phyloP scores from a whole-genome alignment of 345 rosid genomes.

The Citrus australasica region DNA sequence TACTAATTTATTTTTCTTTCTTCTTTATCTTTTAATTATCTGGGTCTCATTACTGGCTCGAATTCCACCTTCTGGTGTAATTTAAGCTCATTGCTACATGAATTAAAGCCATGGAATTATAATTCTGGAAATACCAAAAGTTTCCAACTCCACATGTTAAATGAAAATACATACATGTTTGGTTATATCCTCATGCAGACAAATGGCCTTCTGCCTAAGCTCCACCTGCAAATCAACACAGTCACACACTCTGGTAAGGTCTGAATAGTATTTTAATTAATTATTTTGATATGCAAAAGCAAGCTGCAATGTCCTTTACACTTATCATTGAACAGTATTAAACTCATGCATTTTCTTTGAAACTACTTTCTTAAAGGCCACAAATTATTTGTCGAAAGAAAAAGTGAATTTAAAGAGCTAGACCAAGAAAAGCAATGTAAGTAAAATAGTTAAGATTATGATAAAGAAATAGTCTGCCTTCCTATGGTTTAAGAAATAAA shows the following conservation, averaged over 20 bases:
- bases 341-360: not conserved
- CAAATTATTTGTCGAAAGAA: not conserved
- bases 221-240: constrained; percentile 36
- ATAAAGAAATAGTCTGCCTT: not conserved
- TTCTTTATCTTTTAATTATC: not conserved
- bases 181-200: constrained; percentile 49
- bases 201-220: constrained; percentile 39
- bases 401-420: not conserved
- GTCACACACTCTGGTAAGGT: constrained; percentile 6
- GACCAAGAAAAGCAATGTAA: not conserved
- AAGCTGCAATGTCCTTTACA: no score
- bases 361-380: not conserved
- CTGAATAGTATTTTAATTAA: not conserved
- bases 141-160: not conserved
- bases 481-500: not conserved
- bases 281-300: not conserved
- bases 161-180: constrained; percentile 36
- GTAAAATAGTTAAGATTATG: not conserved
- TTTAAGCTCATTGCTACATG: not conserved
- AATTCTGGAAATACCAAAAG: not conserved
- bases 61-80: not conserved
- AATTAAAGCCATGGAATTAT: not conserved
- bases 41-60: not conserved
- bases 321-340: not conserved
- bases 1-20: not conserved